These are phyloP conservation scores for Yueomyces sinensis DNA, from an alignment of 805 yeast genomes.

Conservation along the genomic window DNA sequence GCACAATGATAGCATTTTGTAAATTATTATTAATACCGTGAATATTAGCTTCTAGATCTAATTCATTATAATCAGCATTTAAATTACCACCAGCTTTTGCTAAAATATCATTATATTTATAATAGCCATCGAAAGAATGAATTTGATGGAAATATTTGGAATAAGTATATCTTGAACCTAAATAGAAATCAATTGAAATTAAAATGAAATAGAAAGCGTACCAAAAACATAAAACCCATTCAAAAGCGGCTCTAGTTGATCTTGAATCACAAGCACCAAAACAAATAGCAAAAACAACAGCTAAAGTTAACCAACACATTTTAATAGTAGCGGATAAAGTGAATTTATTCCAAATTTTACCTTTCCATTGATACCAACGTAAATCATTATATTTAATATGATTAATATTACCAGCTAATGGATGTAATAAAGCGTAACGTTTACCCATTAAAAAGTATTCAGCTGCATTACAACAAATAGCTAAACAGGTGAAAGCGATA, in stretches of 20 bases:
- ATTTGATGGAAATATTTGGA: conserved; percentile 21
- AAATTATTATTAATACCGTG: too few species aligned
- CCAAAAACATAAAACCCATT: conserved; percentile 82
- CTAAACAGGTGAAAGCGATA: conserved; percentile 49
- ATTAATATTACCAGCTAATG: conserved; percentile 12
- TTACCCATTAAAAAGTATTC: conserved; percentile 36
- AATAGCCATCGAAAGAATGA: conserved; percentile 16
- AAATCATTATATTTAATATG: conserved; percentile 8
- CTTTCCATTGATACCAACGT: conserved; percentile 23
- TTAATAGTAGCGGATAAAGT: conserved; percentile 42
- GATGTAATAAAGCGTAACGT: conserved; percentile 29
- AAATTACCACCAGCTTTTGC: neutral
- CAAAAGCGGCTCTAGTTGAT: conserved; percentile 51
- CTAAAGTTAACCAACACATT: conserved; percentile 49
- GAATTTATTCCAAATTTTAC: conserved; percentile 29
- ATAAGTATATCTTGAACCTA: conserved; percentile 34
- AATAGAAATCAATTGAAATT: conserved; percentile 57
- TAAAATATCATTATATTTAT: conserved; percentile 12
- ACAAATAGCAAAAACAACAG: conserved; percentile 53
- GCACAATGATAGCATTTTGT: too few species aligned
- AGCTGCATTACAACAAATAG: conserved; percentile 30
- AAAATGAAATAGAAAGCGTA: conserved; percentile 57
- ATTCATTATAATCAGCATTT: neutral
- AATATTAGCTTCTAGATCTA: too few species aligned
- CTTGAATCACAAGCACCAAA: conserved; percentile 40